phyloP scores from a whole-genome alignment of 768 basidiomycete species.

The Kwoniella pini region DNA sequence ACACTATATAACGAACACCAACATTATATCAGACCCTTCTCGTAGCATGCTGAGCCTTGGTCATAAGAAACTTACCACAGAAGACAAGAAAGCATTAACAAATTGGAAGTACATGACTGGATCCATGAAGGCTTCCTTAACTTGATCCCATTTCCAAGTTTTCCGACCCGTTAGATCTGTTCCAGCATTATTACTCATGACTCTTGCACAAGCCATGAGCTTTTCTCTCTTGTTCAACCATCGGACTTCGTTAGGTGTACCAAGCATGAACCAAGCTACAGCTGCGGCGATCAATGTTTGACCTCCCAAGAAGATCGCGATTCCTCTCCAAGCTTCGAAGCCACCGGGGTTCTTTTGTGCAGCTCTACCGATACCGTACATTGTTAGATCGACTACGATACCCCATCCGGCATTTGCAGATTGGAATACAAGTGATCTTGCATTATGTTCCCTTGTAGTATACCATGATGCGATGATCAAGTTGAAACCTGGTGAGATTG shows the following conservation, averaged over 20 bases:
- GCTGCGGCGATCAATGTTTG: constrained; percentile 1
- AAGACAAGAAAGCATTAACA: constrained; percentile 14
- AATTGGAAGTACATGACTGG: constrained; percentile 28
- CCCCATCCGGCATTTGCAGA: constrained; percentile 36
- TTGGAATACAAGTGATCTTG: constrained; percentile 32
- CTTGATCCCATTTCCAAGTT: constrained; percentile 35
- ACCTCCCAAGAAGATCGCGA: constrained; percentile 8
- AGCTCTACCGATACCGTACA: constrained; percentile 29
- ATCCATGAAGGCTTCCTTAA: constrained; percentile 34
- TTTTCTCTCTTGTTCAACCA: constrained; percentile 21
- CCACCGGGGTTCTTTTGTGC: constrained; percentile 22
- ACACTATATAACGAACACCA: background rate
- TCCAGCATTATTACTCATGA: constrained; percentile 40
- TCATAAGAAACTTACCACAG: background rate
- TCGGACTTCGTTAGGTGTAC: constrained; percentile 18
- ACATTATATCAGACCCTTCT: background rate
- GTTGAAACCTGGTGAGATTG: constrained; percentile 35
- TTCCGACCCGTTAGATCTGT: constrained; percentile 18
- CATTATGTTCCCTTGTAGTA: constrained; percentile 27
- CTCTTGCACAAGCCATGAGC: constrained; percentile 30
- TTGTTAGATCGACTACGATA: constrained; percentile 26
- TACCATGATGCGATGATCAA: constrained; percentile 39
- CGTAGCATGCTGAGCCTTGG: background rate
- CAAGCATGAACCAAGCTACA: constrained; percentile 17
- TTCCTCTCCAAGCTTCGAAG: constrained; percentile 21